These are phyloP conservation scores for Athelia psychrophila DNA, from an alignment of 1,284 basidiomycete species.

Conservation along the genomic window DNA sequence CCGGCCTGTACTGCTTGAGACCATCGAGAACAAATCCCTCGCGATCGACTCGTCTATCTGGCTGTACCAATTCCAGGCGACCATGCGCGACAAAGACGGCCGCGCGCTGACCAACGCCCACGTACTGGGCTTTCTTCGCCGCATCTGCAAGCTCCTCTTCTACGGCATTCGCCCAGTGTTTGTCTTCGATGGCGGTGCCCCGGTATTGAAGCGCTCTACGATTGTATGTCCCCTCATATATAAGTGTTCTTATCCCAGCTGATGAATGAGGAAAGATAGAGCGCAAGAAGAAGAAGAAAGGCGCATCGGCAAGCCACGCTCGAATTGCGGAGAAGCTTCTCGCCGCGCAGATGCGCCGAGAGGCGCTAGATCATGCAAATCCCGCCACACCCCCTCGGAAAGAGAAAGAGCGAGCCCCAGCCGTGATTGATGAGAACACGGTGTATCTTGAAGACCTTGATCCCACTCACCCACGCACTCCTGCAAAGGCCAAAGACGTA, in stretches of 20 bases:
- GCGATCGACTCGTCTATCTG: constrained; percentile 99
- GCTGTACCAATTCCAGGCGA: constrained; percentile 99
- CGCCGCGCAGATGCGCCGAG: constrained; percentile 90
- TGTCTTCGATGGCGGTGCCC: constrained; percentile 95
- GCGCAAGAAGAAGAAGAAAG: constrained; percentile 83
- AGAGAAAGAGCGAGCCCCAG: constrained; percentile 36
- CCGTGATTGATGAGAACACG: constrained; percentile 60
- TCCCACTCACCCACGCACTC: constrained; percentile 48
- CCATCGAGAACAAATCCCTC: constrained; percentile 85
- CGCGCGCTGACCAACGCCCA: constrained; percentile 91
- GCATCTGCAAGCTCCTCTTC: constrained; percentile 94
- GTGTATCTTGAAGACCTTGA: constrained; percentile 89
- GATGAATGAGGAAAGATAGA: constrained; percentile 54
- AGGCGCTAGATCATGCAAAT: constrained; percentile 79
- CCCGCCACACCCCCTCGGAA: constrained; percentile 39
- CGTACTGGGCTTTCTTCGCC: constrained; percentile 89
- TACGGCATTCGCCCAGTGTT: constrained; percentile 98
- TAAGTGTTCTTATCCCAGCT: no score
- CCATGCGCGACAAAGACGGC: constrained; percentile 98
- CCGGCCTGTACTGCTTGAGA: constrained; percentile 88
- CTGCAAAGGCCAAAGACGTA: constrained; percentile 33
- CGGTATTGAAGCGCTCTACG: constrained; percentile 82
- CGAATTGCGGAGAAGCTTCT: constrained; percentile 90
- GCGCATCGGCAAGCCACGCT: constrained; percentile 80
- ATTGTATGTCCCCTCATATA: background rate